phyloP scores from a whole-genome alignment of 2,329 filamentous ascomycete species.

The Microcyclosporella mali region DNA sequence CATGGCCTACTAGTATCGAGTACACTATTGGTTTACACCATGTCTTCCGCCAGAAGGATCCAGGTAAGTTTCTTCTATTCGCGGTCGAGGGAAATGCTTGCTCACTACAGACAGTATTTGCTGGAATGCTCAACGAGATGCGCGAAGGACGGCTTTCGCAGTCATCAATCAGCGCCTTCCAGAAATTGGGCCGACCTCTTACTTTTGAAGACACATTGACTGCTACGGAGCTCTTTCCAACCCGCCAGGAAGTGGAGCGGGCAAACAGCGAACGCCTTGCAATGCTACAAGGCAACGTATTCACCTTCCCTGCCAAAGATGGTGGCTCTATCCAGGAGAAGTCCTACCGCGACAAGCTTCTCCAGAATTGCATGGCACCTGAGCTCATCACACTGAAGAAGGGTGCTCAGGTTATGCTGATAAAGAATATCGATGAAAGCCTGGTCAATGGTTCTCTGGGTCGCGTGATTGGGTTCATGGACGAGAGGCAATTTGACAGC shows the following conservation, averaged over 20 bases:
- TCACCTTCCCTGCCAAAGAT: conserved; percentile 69
- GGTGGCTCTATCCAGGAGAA: conserved; percentile 62
- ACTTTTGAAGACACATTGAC: conserved; percentile 67
- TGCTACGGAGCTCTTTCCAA: conserved; percentile 90
- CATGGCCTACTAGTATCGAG: conserved; percentile 87
- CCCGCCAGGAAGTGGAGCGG: conserved; percentile 77
- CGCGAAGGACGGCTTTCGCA: conserved; percentile 73
- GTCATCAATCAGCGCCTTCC: conserved; percentile 72
- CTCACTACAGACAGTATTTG: conserved; percentile 58
- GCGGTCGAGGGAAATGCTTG: neutral
- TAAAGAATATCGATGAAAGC: conserved; percentile 94
- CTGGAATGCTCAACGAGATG: conserved; percentile 96
- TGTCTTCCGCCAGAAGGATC: conserved; percentile 92
- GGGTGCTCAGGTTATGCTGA: conserved; percentile 97
- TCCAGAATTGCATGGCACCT: conserved; percentile 91
- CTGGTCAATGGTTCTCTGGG: conserved; percentile 93
- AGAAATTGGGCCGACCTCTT: conserved; percentile 63
- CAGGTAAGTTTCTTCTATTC: conserved; percentile 41
- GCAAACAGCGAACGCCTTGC: conserved; percentile 73
- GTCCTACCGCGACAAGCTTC: conserved; percentile 64
- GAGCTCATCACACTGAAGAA: conserved; percentile 74
- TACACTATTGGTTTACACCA: conserved; percentile 94
- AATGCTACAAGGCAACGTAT: conserved; percentile 60
- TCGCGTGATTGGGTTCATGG: conserved; percentile 76
- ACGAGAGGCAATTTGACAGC: conserved; percentile 46